phyloP scores from a whole-genome alignment of 164 flowering plant species.

The Tetracentron sinense region DNA sequence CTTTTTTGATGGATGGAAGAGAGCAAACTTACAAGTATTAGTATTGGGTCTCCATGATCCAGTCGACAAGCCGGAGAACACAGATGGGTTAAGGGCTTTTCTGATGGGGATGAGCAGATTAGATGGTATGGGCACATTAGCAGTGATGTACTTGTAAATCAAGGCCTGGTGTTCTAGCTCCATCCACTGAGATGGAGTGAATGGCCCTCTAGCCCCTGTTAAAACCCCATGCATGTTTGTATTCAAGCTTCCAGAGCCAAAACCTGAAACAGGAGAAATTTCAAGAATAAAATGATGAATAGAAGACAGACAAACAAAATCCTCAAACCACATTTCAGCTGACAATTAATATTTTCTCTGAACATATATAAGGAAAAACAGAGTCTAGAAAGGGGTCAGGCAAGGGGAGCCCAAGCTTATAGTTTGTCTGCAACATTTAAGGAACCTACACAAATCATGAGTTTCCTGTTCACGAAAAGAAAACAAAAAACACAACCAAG shows the following conservation, averaged over 20 bases:
- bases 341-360: too few species aligned
- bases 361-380: not conserved
- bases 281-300: not conserved
- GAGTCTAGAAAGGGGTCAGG: slow-evolving; percentile 2
- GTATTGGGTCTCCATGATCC: slow-evolving; percentile 52
- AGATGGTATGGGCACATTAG: slow-evolving; percentile 72
- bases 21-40: too few species aligned
- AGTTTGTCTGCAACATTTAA: slow-evolving; percentile 21
- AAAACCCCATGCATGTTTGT: slow-evolving; percentile 46
- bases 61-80: slow-evolving; percentile 40
- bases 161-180: slow-evolving; percentile 88
- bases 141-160: slow-evolving; percentile 80
- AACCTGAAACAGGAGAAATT: slow-evolving; percentile 37
- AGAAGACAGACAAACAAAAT: not conserved
- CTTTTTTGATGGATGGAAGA: too few species aligned
- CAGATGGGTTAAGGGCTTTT: slow-evolving; percentile 58
- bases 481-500: slow-evolving; percentile 1
- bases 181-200: slow-evolving; percentile 87
- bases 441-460: slow-evolving; percentile 23
- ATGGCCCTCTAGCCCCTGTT: slow-evolving; percentile 64
- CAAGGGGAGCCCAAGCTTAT: slow-evolving; percentile 7
- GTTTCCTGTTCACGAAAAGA: not conserved
- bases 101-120: slow-evolving; percentile 67
- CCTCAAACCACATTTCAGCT: not conserved
- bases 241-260: slow-evolving; percentile 44